Base-by-base conservation (phyloP, 352 stramenopile species). In the Phytophthora fragariae region DNA sequence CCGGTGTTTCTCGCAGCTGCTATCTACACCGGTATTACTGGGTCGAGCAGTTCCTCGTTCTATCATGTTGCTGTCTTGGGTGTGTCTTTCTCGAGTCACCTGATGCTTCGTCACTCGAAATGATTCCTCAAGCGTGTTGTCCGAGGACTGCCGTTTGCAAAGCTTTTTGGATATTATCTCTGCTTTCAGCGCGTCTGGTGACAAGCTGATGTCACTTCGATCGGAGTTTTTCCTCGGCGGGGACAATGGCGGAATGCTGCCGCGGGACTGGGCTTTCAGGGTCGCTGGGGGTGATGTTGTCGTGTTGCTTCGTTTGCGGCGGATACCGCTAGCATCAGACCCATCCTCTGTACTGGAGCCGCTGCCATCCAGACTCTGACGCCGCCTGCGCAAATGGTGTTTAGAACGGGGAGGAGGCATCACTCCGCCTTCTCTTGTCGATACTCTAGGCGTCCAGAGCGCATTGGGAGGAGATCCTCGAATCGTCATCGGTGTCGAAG, bases 231-330 rank as follows among this genome's bases (percentile, higher is more conserved):
- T 77, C 58, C 47, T 66, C 17, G 56, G 19, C 9, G 75, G 72
- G 41, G 75, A 77, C 49, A 76, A 63, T 8, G 61, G 35, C 27
- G 50, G 44, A n/a, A 37, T 21, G 46, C 56, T 65, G 14, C 24
- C 62, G n/a, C 56, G 35, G 14, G 57, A 15, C 19, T 62, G 54
- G 4, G 54, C 19, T 57, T 68, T 67, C 5, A 68, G 37, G 3
- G 70, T 73, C 15, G 66, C 46, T 3, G 72, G 37, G 6, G 70
- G 69, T 37, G 72, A 65, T 33, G 66, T 65, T 31, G 81, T 85
- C 9, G 81, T 90, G 44, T 91, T 92, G 57, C 84, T 92, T n/a
- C 87, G 83, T 67, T 94, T 94, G 8, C 87, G 82, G 10, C 85
- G 79, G 24, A 76, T 76, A 1, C 75, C 73, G 57, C 81, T 88